A percentile compares a stretch with the other conserved stretches of the same genome.
These are phyloP conservation scores for Penicillium waksmanii DNA, from an alignment of 495 filamentous ascomycete species.

Conservation along the genomic window DNA sequence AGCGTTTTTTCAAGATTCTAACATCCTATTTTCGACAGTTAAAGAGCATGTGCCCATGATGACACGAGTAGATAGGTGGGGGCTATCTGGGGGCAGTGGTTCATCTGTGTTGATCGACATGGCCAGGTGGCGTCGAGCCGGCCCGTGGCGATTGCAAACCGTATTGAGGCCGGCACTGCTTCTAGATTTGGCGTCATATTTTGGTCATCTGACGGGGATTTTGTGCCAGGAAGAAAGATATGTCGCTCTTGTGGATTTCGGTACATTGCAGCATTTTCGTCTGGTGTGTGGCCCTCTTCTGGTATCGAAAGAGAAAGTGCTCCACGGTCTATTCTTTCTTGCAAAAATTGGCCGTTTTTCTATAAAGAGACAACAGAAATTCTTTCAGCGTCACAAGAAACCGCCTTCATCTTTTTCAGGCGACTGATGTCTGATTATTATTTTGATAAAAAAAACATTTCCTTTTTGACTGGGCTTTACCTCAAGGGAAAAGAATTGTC, in stretches of 20 bases:
- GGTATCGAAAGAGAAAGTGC: too few relatives aligned
- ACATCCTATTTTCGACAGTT: conserved; percentile 4
- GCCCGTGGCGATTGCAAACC: conserved; percentile 27
- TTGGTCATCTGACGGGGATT: conserved; percentile 31
- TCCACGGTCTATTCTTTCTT: too few relatives aligned
- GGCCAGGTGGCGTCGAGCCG: conserved; percentile 33
- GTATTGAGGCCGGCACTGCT: conserved; percentile 39
- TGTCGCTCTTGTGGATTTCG: conserved; percentile 30
- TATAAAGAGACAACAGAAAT: too few relatives aligned
- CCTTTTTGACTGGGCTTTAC: too few relatives aligned
- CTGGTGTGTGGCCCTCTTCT: too few relatives aligned
- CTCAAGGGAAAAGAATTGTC: too few relatives aligned
- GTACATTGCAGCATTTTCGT: neutral
- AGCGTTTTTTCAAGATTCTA: neutral
- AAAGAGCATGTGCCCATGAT: conserved; percentile 13
- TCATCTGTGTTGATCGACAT: conserved; percentile 18
- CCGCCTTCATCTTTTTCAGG: too few relatives aligned
- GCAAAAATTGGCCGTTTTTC: too few relatives aligned
- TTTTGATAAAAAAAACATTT: too few relatives aligned
- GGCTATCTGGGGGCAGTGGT: neutral
- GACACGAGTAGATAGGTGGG: conserved; percentile 18
- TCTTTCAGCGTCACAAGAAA: too few relatives aligned
- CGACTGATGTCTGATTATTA: too few relatives aligned
- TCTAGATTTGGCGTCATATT: conserved; percentile 36
- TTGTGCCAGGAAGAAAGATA: conserved; percentile 37